Evolutionary conservation across 768 basidiomycete species (phyloP).

Genomic region (Omphalotus guepiniiformis): DNA sequence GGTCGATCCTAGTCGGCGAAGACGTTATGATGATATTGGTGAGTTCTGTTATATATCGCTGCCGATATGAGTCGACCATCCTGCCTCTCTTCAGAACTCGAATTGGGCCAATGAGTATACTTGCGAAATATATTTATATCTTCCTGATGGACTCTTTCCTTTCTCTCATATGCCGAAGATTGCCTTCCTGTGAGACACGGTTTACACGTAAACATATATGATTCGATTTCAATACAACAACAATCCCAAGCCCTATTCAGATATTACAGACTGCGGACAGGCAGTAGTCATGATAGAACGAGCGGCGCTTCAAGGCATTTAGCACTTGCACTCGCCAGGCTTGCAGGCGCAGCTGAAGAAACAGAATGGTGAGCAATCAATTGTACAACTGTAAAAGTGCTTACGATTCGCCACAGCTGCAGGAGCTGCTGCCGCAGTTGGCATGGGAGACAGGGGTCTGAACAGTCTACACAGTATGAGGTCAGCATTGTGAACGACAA

Average conservation of each 20-base stretch:
- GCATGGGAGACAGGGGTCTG: slow-evolving; percentile 37
- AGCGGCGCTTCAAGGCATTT: too few relatives aligned
- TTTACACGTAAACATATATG: background rate
- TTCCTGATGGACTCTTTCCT: too few relatives aligned
- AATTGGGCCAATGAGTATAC: too few relatives aligned
- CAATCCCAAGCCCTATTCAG: too few relatives aligned
- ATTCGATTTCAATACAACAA: too few relatives aligned
- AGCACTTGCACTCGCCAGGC: slow-evolving; percentile 65
- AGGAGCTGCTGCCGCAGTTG: slow-evolving; percentile 43
- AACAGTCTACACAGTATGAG: slow-evolving; percentile 23
- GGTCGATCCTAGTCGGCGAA: slow-evolving; percentile 62
- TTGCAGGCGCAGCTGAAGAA: slow-evolving; percentile 52
- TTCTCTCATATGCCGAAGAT: background rate
- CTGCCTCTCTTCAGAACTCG: background rate
- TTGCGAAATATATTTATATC: too few relatives aligned
- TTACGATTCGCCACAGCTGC: slow-evolving; percentile 51
- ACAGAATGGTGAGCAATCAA: background rate
- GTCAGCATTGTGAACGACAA: slow-evolving; percentile 6
- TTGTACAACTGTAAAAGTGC: slow-evolving; percentile 8
- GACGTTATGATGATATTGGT: slow-evolving; percentile 70
- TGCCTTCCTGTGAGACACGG: background rate
- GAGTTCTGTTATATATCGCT: slow-evolving; percentile 17
- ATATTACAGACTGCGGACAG: too few relatives aligned
- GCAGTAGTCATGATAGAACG: too few relatives aligned
- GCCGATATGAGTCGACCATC: background rate